These are phyloP conservation scores for Acanthamoeba sp. DNA, from an alignment of 208 protist species.

Conservation along the genomic window DNA sequence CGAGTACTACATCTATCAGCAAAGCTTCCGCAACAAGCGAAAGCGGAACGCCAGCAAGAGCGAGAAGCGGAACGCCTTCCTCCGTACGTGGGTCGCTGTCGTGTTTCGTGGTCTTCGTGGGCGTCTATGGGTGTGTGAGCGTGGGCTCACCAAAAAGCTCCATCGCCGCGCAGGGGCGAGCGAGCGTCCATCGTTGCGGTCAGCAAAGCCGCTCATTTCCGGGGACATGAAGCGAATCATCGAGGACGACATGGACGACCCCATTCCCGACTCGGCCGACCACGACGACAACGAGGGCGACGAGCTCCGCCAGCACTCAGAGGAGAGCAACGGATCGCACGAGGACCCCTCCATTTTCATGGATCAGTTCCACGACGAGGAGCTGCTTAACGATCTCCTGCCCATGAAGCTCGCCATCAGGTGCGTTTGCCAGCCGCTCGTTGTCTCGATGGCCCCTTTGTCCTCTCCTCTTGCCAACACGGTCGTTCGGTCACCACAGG, in stretches of 20 bases:
- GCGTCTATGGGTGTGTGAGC: neutral
- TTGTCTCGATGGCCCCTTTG: too few relatives aligned
- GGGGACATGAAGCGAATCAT: neutral
- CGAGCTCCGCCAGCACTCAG: neutral
- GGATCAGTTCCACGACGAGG: constrained; percentile 47
- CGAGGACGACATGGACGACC: neutral
- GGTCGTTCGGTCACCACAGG: neutral
- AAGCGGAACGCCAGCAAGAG: neutral
- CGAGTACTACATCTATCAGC: constrained; percentile 28
- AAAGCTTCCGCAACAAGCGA: neutral
- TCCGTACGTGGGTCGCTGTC: neutral
- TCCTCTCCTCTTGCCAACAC: neutral
- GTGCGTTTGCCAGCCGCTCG: neutral
- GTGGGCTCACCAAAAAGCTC: neutral
- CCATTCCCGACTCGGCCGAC: neutral
- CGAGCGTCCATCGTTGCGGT: neutral
- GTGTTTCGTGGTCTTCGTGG: too few relatives aligned
- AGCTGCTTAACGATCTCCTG: neutral
- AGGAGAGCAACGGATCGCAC: neutral
- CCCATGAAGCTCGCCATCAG: constrained; percentile 31
- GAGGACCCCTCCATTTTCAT: neutral
- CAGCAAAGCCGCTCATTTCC: neutral
- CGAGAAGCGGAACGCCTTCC: neutral
- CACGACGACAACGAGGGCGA: neutral
- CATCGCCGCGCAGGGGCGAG: neutral